phyloP scores from a whole-genome alignment of 2,329 filamentous ascomycete genomes.

The Penicillium thymicola region DNA sequence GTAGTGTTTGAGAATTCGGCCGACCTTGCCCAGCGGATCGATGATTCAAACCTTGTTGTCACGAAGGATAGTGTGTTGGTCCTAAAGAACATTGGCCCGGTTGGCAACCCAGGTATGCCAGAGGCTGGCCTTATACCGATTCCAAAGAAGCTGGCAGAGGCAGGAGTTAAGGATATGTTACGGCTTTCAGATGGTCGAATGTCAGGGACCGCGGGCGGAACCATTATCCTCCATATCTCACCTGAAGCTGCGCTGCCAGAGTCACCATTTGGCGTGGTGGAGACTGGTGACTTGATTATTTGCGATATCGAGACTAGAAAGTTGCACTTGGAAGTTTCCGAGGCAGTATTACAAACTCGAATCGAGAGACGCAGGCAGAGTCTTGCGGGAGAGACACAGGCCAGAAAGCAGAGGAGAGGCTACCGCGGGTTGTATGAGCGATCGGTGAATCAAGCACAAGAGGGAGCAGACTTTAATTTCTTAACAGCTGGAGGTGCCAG shows the following conservation, averaged over 20 bases:
- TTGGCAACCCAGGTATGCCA: conserved; percentile 54
- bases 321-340: conserved; percentile 42
- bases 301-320: conserved; percentile 45
- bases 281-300: conserved; percentile 48
- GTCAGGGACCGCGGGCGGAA: conserved; percentile 55
- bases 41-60: conserved; percentile 45
- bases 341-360: conserved; percentile 42
- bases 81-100: conserved; percentile 50
- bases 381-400: conserved; percentile 13
- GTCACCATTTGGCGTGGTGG: conserved; percentile 49
- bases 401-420: conserved; percentile 32
- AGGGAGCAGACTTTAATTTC: conserved; percentile 43
- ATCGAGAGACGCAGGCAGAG: conserved; percentile 32
- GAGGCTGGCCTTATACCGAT: conserved; percentile 53
- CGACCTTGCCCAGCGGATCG: conserved; percentile 47
- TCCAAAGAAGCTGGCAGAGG: conserved; percentile 46
- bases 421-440: conserved; percentile 43
- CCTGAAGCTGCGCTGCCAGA: conserved; percentile 50
- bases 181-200: conserved; percentile 54
- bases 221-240: conserved; percentile 53
- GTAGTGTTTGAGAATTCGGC: conserved; percentile 50
- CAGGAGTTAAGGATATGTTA: conserved; percentile 53
- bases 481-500: conserved; percentile 27
- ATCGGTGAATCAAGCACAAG: conserved; percentile 43
- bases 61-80: conserved; percentile 47